These are phyloP conservation scores for Citrus cavaleriei DNA, from an alignment of 345 rosid species.

Conservation along the genomic window DNA sequence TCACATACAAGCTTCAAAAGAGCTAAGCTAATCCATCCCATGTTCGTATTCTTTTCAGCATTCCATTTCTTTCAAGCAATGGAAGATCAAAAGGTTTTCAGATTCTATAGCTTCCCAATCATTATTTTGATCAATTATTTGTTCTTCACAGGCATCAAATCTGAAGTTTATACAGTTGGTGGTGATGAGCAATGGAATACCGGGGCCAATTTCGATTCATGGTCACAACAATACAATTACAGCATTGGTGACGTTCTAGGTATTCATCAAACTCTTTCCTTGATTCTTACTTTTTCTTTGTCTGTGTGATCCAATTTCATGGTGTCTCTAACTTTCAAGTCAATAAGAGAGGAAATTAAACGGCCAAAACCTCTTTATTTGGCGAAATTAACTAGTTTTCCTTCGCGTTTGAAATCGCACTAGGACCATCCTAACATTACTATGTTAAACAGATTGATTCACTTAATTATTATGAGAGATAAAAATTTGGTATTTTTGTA, in stretches of 20 bases:
- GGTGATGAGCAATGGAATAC: constrained; percentile 37
- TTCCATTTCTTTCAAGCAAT: constrained; percentile 4
- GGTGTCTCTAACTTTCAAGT: no score
- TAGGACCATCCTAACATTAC: no score
- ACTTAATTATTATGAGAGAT: no score
- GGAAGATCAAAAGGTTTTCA: constrained; percentile 4
- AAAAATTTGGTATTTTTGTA: no score
- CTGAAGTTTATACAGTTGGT: constrained; percentile 43
- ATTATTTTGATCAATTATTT: not conserved
- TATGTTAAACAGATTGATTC: no score
- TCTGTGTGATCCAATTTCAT: no score
- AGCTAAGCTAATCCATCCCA: not conserved
- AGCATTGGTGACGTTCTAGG: constrained; percentile 52
- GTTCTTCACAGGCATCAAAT: constrained; percentile 15
- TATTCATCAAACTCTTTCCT: not conserved
- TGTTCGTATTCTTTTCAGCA: not conserved
- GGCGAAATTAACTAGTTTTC: no score
- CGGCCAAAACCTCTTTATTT: no score
- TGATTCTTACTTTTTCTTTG: not conserved
- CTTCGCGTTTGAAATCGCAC: no score
- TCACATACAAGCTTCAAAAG: not conserved
- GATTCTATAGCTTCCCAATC: not conserved
- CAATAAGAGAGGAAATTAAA: no score
- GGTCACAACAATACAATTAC: constrained; percentile 46
- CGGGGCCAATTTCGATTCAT: constrained; percentile 26